Conservation (phyloP, 208 protist genomes). For the Phytomonas sp. region DNA sequence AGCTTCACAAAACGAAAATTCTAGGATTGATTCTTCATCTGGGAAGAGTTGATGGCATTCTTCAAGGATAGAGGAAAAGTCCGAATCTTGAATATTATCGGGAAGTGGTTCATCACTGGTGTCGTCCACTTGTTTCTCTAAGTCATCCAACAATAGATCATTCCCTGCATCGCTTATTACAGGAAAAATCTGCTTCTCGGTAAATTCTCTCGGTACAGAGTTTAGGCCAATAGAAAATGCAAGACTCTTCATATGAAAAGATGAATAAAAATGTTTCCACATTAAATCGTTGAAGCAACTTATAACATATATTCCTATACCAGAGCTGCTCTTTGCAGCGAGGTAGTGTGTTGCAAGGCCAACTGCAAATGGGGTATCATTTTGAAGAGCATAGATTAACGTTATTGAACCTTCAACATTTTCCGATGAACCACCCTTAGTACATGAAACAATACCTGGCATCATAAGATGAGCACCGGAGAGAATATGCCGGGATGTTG, state of each 20-base stretch:
- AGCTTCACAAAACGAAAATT: conserved; percentile 60
- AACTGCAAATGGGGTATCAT: conserved; percentile 43
- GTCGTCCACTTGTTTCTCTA: not conserved
- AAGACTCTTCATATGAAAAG: conserved; percentile 23
- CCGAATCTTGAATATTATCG: conserved; percentile 8
- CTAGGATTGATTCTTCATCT: conserved; percentile 27
- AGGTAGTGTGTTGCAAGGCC: conserved; percentile 47
- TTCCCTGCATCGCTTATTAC: not conserved
- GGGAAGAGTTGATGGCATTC: conserved; percentile 15
- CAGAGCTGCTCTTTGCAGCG: conserved; percentile 10
- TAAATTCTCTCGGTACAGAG: conserved; percentile 20
- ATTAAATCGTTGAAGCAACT: conserved; percentile 53
- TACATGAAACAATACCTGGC: conserved; percentile 34
- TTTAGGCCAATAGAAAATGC: conserved; percentile 11
- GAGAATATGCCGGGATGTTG: conserved; percentile 55
- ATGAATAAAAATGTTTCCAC: conserved; percentile 40
- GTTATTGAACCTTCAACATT: conserved; percentile 15
- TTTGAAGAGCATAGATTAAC: conserved; percentile 32
- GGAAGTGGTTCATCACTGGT: not conserved
- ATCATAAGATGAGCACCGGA: conserved; percentile 81
- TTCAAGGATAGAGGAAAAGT: not conserved
- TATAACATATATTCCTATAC: conserved; percentile 52
- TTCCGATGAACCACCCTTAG: conserved; percentile 1
- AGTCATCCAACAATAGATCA: not conserved
- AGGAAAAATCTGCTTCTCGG: conserved; percentile 15